Evolutionary conservation across 257 asterid genomes (phyloP), one percentile per base, ranked within the genome.

Genomic region (Orobanche coerulescens): DNA sequence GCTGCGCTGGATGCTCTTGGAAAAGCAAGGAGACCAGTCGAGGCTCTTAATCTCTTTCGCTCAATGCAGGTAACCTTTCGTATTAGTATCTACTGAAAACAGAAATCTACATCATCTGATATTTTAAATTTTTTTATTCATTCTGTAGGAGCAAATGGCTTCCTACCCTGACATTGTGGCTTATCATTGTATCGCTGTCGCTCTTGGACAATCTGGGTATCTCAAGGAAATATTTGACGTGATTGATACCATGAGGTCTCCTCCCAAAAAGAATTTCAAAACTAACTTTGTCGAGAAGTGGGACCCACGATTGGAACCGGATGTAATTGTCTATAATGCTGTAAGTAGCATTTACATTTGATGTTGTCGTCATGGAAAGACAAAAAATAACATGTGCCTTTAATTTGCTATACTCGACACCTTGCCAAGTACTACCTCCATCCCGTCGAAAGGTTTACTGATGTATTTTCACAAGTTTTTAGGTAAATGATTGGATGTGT

Each of bases 171-270:
- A 88, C 65, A 72, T 84, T 53, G 96, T 84, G 50, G 90, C 95
- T 34, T 92, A 92, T 76, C 96, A 66, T 67, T 79, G 81, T 62
- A 84, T 92, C 47, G 90, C 95, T 75, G 94, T 92, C 76, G 82
- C 94, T 66, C 96, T 92, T 81, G 98, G 98, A 70, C 98, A 88
- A 88, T 96, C 96, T 33, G 98, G 98, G 54, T 70, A 86, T 71
- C 81, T 92, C 91, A 88, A 84, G 80, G 98, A 92, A 75, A 82
- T 92, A 8, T 92, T 92, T 67, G 86, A 88, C 24, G 89, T 92
- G 73, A 88, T 92, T 22, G 98, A 92, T 75, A 81, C 76, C 67
- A 88, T 92, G 98, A 80, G 75, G 24, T 82, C 96, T 73, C 93
- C 82, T 70, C 98, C 96, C 56, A 84, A 69, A 67, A 88, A 75